These are phyloP conservation scores for Calcarisporium arbuscula DNA, from an alignment of 2,329 filamentous ascomycete genomes.

Conservation along the genomic window DNA sequence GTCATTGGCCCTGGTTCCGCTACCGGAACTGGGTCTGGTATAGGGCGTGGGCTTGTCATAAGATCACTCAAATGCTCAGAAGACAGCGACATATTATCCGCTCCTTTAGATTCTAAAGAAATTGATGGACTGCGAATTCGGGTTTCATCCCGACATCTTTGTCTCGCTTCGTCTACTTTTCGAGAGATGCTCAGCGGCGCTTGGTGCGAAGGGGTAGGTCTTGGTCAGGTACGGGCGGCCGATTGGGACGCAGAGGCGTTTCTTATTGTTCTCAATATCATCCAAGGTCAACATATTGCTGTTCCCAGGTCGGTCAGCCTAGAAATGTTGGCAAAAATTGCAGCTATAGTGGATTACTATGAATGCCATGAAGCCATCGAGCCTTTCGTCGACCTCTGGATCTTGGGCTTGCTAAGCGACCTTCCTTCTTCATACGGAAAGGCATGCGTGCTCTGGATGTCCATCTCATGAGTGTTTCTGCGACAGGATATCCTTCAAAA, in stretches of 20 bases:
- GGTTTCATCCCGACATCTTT: conserved; percentile 29
- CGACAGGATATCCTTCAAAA: too few species aligned
- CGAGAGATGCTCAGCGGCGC: conserved; percentile 10
- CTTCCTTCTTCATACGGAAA: too few species aligned
- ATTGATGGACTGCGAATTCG: conserved; percentile 1
- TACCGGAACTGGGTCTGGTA: too few species aligned
- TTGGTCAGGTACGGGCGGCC: conserved; percentile 5
- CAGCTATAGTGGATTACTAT: conserved; percentile 36
- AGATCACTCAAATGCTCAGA: too few species aligned
- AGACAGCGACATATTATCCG: too few species aligned
- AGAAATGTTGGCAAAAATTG: conserved; percentile 37
- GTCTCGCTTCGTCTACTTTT: conserved; percentile 22
- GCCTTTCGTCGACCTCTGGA: conserved; percentile 21
- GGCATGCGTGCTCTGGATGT: too few species aligned
- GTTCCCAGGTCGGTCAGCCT: conserved; percentile 31
- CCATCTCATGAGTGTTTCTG: too few species aligned
- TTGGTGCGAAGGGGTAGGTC: conserved; percentile 10
- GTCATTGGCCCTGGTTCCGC: too few species aligned
- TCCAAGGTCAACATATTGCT: conserved; percentile 35
- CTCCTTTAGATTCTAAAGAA: too few species aligned
- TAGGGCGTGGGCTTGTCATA: too few species aligned
- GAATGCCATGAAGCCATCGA: conserved; percentile 35
- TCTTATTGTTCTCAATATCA: conserved; percentile 34
- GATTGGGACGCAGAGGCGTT: conserved; percentile 31
- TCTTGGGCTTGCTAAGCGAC: too few species aligned